A percentile compares a stretch with the other conserved stretches of the same genome.
These are phyloP conservation scores for Viola pubescens DNA, from an alignment of 441 rosid genomes.

Conservation along the genomic window DNA sequence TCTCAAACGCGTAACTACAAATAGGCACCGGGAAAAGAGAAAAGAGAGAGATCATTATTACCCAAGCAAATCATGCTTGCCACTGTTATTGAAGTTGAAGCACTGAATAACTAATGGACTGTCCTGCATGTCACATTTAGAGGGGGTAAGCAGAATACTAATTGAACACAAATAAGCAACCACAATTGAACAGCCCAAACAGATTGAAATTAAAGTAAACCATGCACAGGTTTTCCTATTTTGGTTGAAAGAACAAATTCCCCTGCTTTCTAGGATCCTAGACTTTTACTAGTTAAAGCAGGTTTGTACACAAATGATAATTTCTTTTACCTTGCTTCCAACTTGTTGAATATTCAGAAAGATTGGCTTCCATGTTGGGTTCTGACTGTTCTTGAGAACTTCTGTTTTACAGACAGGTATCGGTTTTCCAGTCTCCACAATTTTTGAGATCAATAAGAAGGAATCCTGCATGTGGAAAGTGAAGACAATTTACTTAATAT, in stretches of 20 bases:
- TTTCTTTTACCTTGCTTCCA: conserved; percentile 68
- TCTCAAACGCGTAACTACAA: conserved; percentile 4
- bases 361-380: conserved; percentile 73
- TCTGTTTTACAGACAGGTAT: conserved; percentile 85
- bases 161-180: not conserved
- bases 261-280: not conserved
- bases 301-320: conserved; percentile 3
- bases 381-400: conserved; percentile 66
- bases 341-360: conserved; percentile 79
- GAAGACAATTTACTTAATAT: conserved; percentile 11
- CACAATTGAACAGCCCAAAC: not conserved
- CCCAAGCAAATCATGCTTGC: conserved; percentile 87
- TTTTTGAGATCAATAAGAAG: conserved; percentile 73
- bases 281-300: conserved; percentile 7
- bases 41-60: conserved; percentile 22
- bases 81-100: conserved; percentile 76
- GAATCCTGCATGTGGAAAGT: conserved; percentile 54
- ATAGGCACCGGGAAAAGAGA: conserved; percentile 3
- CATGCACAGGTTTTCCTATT: not conserved
- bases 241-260: no score
- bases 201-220: not conserved
- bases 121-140: conserved; percentile 50
- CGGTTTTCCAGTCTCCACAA: conserved; percentile 49
- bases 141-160: not conserved
- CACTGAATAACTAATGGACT: conserved; percentile 74